phyloP scores from a whole-genome alignment of 2,329 filamentous ascomycete genomes.

The Epichloe sylvatica region DNA sequence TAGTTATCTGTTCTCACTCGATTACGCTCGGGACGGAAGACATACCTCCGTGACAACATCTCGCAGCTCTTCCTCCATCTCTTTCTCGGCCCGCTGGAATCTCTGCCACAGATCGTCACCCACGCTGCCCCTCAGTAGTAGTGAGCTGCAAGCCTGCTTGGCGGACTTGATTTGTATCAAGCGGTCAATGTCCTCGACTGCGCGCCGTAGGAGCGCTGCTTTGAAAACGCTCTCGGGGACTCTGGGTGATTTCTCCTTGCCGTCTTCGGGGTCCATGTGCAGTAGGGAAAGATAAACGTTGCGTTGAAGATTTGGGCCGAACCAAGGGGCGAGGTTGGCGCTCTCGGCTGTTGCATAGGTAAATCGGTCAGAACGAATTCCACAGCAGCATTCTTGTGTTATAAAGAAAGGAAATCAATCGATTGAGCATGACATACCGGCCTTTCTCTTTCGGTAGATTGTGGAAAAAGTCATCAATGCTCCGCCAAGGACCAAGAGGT shows the following conservation, averaged over 20 bases:
- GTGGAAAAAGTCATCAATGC: constrained; percentile 85
- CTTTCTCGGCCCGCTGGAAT: constrained; percentile 83
- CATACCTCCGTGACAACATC: constrained; percentile 86
- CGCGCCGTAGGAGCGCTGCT: constrained; percentile 75
- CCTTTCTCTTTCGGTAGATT: constrained; percentile 86
- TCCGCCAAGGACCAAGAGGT: constrained; percentile 73
- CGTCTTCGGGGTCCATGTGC: constrained; percentile 54
- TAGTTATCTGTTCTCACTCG: background rate
- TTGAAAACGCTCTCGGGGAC: constrained; percentile 76
- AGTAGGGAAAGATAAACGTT: constrained; percentile 90
- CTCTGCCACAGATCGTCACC: constrained; percentile 94
- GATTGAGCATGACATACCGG: constrained; percentile 37
- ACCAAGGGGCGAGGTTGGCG: constrained; percentile 86
- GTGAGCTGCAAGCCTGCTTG: constrained; percentile 71
- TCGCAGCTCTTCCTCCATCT: constrained; percentile 89
- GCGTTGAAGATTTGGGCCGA: constrained; percentile 76
- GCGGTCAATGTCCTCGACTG: constrained; percentile 82
- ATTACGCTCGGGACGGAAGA: background rate
- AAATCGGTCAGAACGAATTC: background rate
- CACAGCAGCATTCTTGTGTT: background rate
- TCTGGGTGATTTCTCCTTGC: constrained; percentile 51
- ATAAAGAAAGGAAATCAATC: background rate
- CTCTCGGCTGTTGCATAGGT: constrained; percentile 44
- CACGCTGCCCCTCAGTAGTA: constrained; percentile 82
- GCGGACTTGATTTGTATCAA: constrained; percentile 78